Evolutionary conservation across 1,139 yeast species (phyloP), one percentile per base, ranked within the genome.

Genomic region (Kurtzmaniella quercitrusa): DNA sequence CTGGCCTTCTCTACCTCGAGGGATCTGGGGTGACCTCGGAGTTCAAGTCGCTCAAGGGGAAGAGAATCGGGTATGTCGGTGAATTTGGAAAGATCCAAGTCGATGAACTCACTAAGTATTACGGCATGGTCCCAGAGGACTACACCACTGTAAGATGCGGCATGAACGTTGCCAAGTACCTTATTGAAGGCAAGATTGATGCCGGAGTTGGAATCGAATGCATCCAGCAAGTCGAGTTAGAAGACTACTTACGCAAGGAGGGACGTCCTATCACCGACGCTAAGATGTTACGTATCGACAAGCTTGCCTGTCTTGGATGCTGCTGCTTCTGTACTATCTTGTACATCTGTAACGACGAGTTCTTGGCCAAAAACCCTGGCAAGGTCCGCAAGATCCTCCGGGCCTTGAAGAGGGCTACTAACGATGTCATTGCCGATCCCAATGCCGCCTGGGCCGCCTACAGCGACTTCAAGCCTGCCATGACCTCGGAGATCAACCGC

Each of bases 111-210:
- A 75, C 81, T 50, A 70, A 73, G 51, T 75, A 76, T 58, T 76
- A 71, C 51, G 81, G 81, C 34, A 74, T 77, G 80, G 68, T 68
- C 29, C 81, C 81, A 19, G 65, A 65, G 36, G 82, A 77, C 56
- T 77, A 77, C 57, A 75, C 80, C 43, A 79, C 82, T n/a, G 79
- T 77, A 41, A 68, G 82, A 57, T 76, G 81, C 52, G 82, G 82
- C 42, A 77, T 77, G 82, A 77, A 77, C 52, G 81, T 77, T 41
- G 79, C 82, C 46, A 75, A 75, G 54, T 70, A 70, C 52, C 76
- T 77, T 52, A 72, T 77, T 46, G 79, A 75, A 46, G 82, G 81
- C 34, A 65, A 68, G 49, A 75, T 77, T 44, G 80, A 77, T 56
- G 81, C 81, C 44, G 82, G 82, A 45, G 71, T 77, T 55, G 82